Evolutionary conservation across 2,329 filamentous ascomycete species (phyloP), one percentile per base, ranked within the genome.

Genomic region (Scolecobasidium constrictum): DNA sequence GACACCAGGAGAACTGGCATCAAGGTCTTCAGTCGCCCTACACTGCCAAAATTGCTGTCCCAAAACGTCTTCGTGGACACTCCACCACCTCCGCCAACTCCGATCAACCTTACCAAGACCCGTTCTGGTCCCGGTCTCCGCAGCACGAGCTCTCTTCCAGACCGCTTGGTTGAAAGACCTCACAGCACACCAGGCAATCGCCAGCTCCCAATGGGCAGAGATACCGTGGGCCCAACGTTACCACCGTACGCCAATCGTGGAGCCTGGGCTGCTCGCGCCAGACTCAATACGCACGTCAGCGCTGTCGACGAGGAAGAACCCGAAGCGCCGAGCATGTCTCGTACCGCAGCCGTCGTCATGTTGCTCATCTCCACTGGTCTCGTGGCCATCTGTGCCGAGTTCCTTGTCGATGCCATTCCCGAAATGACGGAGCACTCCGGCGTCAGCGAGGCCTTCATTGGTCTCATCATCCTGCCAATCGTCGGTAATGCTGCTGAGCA

Each of bases 401-500:
- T 81, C 63, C 76, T 88, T 61, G 83, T 86, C 20, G 73, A 77
- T 49, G 77, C 79, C 28, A 88, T 88, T 50, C 75, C 83, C 41
- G 69, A 68, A 4, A 77, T 88, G 59, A 76, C 83, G 2, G 62
- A 66, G 15, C 60, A 67, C 3, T 77, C 75, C 12, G 63, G 62
- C 11, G 66, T 88, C 46, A 82, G 73, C 48, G 72, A 84, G 54
- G 81, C 83, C 23, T 88, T 90, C 49, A 79, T 88, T 47, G 84
- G 84, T 52, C 70, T 88, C 9, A 87, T 90, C 52, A 76, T 90
- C 41, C 66, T 90, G 4, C 83, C 83, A 6, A 86, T 88, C 52
- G 83, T 87, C n/a, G 82, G 83, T 31, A 88, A 88, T 53, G 83
- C 83, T 2, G 83, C 83, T 12, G 83, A 88, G 63, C 83, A 88